Evolutionary conservation across 441 rosid species (phyloP).

Genomic region (Bruguiera hainesii): DNA sequence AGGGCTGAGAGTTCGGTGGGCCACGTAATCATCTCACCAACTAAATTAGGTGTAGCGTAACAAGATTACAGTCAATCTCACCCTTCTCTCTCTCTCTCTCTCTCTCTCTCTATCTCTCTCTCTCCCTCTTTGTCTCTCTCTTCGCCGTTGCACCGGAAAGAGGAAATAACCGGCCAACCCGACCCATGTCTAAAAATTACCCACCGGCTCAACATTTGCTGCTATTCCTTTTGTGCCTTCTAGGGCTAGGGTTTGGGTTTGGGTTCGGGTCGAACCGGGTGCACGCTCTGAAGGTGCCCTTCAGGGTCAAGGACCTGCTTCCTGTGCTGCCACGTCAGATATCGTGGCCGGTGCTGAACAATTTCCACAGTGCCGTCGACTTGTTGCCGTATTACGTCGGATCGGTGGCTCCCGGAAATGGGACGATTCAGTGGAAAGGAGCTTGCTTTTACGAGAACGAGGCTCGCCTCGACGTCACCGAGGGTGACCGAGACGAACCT

Average conservation of each 20-base stretch:
- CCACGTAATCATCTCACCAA: too few relatives aligned
- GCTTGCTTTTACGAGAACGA: slow-evolving; percentile 82
- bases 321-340: slow-evolving; percentile 80
- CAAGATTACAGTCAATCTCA: too few relatives aligned
- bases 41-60: too few relatives aligned
- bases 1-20: too few relatives aligned
- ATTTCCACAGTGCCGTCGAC: slow-evolving; percentile 76
- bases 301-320: slow-evolving; percentile 68
- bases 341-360: slow-evolving; percentile 88
- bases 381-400: slow-evolving; percentile 79
- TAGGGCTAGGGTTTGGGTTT: slow-evolving; percentile 36
- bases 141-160: too few relatives aligned
- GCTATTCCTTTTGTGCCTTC: too few relatives aligned
- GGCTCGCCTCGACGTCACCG: slow-evolving; percentile 64
- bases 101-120: too few relatives aligned
- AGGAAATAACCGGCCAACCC: too few relatives aligned
- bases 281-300: slow-evolving; percentile 58
- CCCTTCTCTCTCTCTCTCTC: too few relatives aligned
- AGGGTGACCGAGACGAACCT: slow-evolving; percentile 47
- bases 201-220: too few relatives aligned
- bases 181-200: too few relatives aligned
- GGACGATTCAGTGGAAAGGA: slow-evolving; percentile 76
- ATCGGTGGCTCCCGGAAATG: slow-evolving; percentile 56
- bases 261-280: slow-evolving; percentile 38
- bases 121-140: too few relatives aligned